These are phyloP conservation scores for Soucietia sequanensis DNA, from an alignment of 805 yeast genomes.

Conservation along the genomic window DNA sequence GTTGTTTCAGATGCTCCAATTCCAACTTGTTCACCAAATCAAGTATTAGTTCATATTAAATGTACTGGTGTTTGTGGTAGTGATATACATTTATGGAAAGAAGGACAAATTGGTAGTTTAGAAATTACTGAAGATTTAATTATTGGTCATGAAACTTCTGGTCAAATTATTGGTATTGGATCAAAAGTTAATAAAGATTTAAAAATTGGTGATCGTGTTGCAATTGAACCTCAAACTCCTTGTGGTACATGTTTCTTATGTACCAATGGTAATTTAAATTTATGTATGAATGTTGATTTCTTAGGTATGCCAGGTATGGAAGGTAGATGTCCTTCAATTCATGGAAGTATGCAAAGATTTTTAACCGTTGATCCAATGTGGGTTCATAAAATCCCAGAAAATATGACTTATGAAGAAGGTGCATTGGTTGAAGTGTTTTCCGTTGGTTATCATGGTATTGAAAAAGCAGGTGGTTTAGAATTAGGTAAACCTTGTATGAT, in stretches of 20 bases:
- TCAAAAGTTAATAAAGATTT: conserved; percentile 41
- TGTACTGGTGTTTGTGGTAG: conserved; percentile 22
- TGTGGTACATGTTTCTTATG: conserved; percentile 35
- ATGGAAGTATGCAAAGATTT: conserved; percentile 33
- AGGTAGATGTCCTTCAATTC: conserved; percentile 5
- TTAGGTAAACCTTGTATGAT: conserved; percentile 17
- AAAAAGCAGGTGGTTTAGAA: conserved; percentile 15
- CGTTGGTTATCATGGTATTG: conserved; percentile 22
- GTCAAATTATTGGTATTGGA: conserved; percentile 49
- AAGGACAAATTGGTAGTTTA: conserved; percentile 27
- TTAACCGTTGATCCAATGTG: conserved; percentile 11
- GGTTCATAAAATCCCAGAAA: conserved; percentile 20
- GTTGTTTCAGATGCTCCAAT: not conserved
- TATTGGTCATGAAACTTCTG: conserved; percentile 47
- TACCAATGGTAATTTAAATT: conserved; percentile 18
- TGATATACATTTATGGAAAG: conserved; percentile 21
- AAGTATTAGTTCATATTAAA: conserved; percentile 19
- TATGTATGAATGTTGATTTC: conserved; percentile 10
- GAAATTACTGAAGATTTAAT: conserved; percentile 32
- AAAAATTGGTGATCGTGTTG: conserved; percentile 47
- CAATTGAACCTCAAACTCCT: conserved; percentile 55
- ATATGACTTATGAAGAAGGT: conserved; percentile 21
- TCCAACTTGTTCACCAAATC: conserved; percentile 8
- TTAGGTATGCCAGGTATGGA: conserved; percentile 7
- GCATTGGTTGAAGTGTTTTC: conserved; percentile 24